Conservation (phyloP, 257 asterid species). For the Solanum ossicruentum region DNA sequence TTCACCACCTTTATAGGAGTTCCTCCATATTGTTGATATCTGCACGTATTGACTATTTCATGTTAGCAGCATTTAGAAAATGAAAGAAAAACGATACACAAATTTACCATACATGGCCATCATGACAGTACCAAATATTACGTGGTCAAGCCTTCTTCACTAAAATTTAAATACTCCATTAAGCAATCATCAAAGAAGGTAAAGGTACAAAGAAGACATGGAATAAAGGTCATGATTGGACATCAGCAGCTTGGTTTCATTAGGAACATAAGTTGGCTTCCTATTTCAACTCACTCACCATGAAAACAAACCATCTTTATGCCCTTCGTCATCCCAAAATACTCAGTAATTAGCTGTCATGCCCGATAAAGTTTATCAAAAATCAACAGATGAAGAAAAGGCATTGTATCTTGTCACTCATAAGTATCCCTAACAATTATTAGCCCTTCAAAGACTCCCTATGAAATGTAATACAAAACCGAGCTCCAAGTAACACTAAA, state of each 20-base stretch:
- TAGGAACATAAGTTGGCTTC: not conserved
- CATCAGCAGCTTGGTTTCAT: not conserved
- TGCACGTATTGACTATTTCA: conserved; percentile 10
- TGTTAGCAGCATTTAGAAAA: conserved; percentile 3
- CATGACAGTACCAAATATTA: not conserved
- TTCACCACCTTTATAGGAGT: conserved; percentile 75
- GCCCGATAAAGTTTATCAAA: not conserved
- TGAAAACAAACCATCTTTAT: not conserved
- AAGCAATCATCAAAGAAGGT: not conserved
- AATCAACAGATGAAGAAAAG: not conserved
- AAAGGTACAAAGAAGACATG: not conserved
- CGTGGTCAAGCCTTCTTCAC: not conserved
- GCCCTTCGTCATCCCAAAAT: not conserved
- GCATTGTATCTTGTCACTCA: not conserved
- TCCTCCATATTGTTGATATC: conserved; percentile 91
- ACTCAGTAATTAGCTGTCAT: not conserved
- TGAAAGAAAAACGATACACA: not conserved
- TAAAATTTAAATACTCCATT: not conserved
- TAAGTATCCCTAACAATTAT: not conserved
- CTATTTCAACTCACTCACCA: not conserved
- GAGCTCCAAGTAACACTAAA: not conserved
- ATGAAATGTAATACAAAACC: not conserved
- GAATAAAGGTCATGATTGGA: not conserved
- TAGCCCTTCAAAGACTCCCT: not conserved
- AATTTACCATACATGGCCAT: not conserved